Conservation (phyloP, 2,329 filamentous ascomycete species). For the Cladophialophora chaetospira region DNA sequence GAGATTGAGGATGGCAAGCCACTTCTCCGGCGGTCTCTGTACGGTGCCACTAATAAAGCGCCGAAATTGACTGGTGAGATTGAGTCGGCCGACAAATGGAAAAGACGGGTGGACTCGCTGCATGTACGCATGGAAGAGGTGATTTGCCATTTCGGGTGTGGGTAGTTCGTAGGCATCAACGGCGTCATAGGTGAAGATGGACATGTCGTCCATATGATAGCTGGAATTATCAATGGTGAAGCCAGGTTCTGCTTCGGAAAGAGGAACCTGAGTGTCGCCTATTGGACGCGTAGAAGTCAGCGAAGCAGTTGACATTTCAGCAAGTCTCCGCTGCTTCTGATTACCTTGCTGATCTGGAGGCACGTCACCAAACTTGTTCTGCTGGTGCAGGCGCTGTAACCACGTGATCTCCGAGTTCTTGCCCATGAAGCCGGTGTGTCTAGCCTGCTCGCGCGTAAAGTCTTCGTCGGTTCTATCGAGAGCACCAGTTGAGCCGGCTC, state of each 20-base stretch:
- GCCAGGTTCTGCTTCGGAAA: slow-evolving; percentile 37
- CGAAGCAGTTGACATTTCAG: slow-evolving; percentile 17
- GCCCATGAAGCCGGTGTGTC: slow-evolving; percentile 48
- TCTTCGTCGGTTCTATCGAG: slow-evolving; percentile 51
- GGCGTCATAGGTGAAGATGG: slow-evolving; percentile 44
- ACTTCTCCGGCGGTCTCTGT: slow-evolving; percentile 42
- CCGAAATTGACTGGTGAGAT: slow-evolving; percentile 45
- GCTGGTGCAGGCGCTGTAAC: slow-evolving; percentile 46
- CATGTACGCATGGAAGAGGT: slow-evolving; percentile 47
- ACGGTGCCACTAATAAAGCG: slow-evolving; percentile 37
- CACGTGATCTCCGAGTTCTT: slow-evolving; percentile 51
- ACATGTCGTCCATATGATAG: slow-evolving; percentile 49
- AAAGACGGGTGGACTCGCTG: slow-evolving; percentile 47
- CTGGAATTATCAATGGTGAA: slow-evolving; percentile 35
- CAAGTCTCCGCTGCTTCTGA: slow-evolving; percentile 13
- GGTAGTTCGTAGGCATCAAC: slow-evolving; percentile 47
- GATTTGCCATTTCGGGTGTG: slow-evolving; percentile 43
- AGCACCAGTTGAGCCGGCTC: slow-evolving; percentile 45
- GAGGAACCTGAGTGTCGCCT: slow-evolving; percentile 32
- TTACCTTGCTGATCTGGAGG: slow-evolving; percentile 10
- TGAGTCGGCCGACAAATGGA: slow-evolving; percentile 46
- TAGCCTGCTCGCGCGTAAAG: slow-evolving; percentile 41
- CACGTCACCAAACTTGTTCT: slow-evolving; percentile 40
- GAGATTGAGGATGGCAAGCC: slow-evolving; percentile 50
- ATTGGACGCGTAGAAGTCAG: slow-evolving; percentile 29